Evolutionary conservation across 192 early-diverging fungal genomes (phyloP).

Genomic region (Phlyctochytrium arcticum): DNA sequence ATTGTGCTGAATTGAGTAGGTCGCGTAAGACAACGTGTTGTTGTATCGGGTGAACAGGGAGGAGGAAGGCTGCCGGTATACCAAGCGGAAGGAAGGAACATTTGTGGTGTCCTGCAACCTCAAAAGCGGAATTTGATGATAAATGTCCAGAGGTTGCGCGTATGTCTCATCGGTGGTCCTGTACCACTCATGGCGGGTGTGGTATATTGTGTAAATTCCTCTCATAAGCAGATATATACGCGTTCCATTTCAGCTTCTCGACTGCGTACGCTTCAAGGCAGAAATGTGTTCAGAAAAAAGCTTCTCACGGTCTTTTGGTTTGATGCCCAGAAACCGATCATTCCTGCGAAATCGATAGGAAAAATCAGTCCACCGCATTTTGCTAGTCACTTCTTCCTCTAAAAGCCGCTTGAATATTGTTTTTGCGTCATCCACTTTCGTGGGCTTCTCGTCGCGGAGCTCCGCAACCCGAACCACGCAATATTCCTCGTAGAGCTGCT

Average conservation of each 20-base stretch:
- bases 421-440: slow-evolving; percentile 32
- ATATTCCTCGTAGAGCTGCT: slow-evolving; percentile 67
- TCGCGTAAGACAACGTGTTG: too few species aligned
- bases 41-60: too few species aligned
- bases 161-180: too few species aligned
- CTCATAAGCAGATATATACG: too few species aligned
- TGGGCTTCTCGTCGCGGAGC: slow-evolving; percentile 45
- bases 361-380: slow-evolving; percentile 71
- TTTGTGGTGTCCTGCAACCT: too few species aligned
- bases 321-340: slow-evolving; percentile 54
- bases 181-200: too few species aligned
- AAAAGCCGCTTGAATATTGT: slow-evolving; percentile 59
- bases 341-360: slow-evolving; percentile 64
- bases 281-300: slow-evolving; percentile 65
- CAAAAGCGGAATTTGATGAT: too few species aligned
- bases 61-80: too few species aligned
- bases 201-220: too few species aligned
- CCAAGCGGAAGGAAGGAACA: too few species aligned
- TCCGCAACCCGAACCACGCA: slow-evolving; percentile 61
- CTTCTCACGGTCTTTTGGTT: slow-evolving; percentile 57
- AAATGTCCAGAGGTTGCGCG: too few species aligned
- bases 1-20: too few species aligned
- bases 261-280: slow-evolving; percentile 27
- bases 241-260: background rate
- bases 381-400: slow-evolving; percentile 46